Evolutionary conservation across 2,329 filamentous ascomycete genomes (phyloP).

Genomic region (Arachnopeziza araneosa): DNA sequence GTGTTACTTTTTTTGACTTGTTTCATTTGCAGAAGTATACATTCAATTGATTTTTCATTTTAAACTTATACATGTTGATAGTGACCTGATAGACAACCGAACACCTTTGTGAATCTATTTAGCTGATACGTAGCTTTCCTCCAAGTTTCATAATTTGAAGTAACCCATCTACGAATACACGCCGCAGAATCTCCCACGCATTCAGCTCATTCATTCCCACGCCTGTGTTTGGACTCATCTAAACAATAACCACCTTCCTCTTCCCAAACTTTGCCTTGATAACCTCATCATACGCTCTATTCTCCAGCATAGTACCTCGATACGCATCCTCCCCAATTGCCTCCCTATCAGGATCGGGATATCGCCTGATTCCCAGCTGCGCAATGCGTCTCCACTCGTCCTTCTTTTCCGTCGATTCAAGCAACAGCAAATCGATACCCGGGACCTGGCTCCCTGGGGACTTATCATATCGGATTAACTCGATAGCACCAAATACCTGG

Average conservation of each 20-base stretch:
- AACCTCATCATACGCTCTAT: constrained; percentile 12
- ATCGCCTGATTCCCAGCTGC: constrained; percentile 6
- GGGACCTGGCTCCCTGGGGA: background rate
- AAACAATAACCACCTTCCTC: background rate
- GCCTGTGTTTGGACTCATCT: too few relatives aligned
- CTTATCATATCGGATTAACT: constrained; percentile 1
- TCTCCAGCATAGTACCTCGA: constrained; percentile 2
- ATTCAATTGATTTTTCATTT: too few relatives aligned
- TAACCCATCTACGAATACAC: too few relatives aligned
- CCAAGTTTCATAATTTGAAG: too few relatives aligned
- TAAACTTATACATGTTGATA: too few relatives aligned
- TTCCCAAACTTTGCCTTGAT: constrained; percentile 10
- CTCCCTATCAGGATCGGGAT: constrained; percentile 4
- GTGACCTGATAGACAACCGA: too few relatives aligned
- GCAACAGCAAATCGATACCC: constrained; percentile 9
- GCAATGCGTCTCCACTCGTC: constrained; percentile 11
- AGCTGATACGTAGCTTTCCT: too few relatives aligned
- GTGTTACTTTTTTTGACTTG: too few relatives aligned
- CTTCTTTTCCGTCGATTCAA: constrained; percentile 11
- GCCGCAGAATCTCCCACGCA: too few relatives aligned
- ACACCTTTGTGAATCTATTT: too few relatives aligned
- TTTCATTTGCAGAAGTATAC: too few relatives aligned
- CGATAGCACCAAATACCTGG: constrained; percentile 10
- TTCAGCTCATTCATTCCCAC: too few relatives aligned
- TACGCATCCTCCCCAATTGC: constrained; percentile 3